Evolutionary conservation across 2,329 filamentous ascomycete species (phyloP), one percentile per base, ranked within the genome.

Genomic region (Huntiella omanensis): DNA sequence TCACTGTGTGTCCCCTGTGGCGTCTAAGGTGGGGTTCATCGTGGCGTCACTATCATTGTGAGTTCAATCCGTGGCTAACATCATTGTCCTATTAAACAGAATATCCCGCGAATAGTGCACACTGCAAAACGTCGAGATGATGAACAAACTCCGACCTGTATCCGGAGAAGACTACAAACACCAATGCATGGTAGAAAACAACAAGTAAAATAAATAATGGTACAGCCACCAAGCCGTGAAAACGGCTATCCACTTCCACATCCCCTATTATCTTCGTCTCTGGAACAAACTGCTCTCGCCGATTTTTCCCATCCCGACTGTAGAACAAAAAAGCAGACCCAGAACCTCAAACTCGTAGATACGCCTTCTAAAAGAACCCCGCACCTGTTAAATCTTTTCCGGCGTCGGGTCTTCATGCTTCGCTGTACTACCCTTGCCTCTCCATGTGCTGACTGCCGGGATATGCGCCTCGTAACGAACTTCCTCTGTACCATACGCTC

Each of bases 381-480:
- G 22, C 22, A 28, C 22, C 17, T 41, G 8, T 41, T 32, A 51
- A 46, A 46, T 45, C 32, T 41, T 44, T 53, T 61, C 63, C 5
- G 61, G 59, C 10, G 60, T 57, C 6, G 73, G 73, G 53, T 76
- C 71, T 58, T 91, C 82, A 59, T 95, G 87, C 58, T 88, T 88
- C 17, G 88, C 88, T 19, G 83, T 84, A 55, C 79, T 88, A 11
- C 91, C 91, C 67, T 96, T 95, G 52, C 82, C 86, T 56, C 91
- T 72, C 83, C 87, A 98, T 15, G 91, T 98, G 62, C 83, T 93
- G 45, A 98, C 91, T 3, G 91, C 91, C 4, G 87, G 84, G 53
- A 98, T 95, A 58, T 93, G 82, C 5, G 88, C 88, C 59, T 83
- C 80, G 57, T 85, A 83, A 39, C 85, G 73, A 60, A 91, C 75